Evolutionary conservation across 495 filamentous ascomycete genomes (phyloP), one percentile per base, ranked within the genome.

Genomic region (Penicillium tannophilum): DNA sequence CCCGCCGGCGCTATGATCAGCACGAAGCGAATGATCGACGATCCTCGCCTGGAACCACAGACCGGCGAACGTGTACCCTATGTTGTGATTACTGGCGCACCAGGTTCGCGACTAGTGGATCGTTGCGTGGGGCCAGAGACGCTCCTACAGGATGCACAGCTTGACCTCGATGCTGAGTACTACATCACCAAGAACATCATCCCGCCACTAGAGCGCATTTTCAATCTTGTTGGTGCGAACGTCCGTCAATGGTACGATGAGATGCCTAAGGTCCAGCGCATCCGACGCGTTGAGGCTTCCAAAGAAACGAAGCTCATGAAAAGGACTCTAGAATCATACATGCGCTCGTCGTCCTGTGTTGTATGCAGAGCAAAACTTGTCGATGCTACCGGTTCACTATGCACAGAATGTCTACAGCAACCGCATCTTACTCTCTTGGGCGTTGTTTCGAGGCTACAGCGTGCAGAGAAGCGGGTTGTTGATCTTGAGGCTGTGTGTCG

Each of bases 131-230:
- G 90, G 43, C 94, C 95, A 0, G 91, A 97, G 69, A 83, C 82
- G 23, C 80, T 98, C n/a, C 76, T 98, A 2, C 74, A 84, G 39
- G 88, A 89, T 57, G 84, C 88, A 20, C 82, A 90, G 56, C 78
- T 87, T n/a, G 86, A 91, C 61, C 80, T 98, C n/a, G 94, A 98
- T 65, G 84, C 93, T 0, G 92, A 97, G 64, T 98, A 98, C 73
- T 98, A 98, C 72, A 98, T 98, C 63, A 82, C 82, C 8, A 98
- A 97, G 78, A 97, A 97, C 65, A 66, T 98, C 24, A 94, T 98
- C 50, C 95, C 95, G 19, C 94, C 94, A 3, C 81, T 98, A 3
- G 94, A 96, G 73, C 85, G 94, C 14, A 98, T 98, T 53, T 98
- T 98, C 80, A 97, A 95, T 69, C 86, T 98, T 12, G 91, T 98